A percentile compares a stretch with the other conserved stretches of the same genome.
phyloP scores from a whole-genome alignment of 306 rosid species.

The Inga oerstediana region DNA sequence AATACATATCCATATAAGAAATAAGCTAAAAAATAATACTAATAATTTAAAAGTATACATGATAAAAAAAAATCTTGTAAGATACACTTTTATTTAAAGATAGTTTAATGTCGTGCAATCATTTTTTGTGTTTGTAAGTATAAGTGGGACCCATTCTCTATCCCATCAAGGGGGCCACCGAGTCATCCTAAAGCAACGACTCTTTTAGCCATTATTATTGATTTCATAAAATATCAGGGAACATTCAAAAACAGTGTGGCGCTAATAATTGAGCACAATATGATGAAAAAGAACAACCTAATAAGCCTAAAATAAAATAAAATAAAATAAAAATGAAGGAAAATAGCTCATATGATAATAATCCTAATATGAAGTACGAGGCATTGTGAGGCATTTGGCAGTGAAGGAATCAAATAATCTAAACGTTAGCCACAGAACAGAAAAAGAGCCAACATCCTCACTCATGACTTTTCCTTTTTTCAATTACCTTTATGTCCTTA shows the following conservation, averaged over 20 bases:
- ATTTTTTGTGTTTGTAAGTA: background rate
- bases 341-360: constrained; percentile 19
- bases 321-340: constrained; percentile 10
- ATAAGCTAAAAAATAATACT: no score
- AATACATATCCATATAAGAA: no score
- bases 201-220: constrained; percentile 36
- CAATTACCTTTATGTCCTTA: constrained; percentile 77
- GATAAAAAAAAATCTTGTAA: background rate
- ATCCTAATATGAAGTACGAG: background rate
- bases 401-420: constrained; percentile 15
- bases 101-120: background rate
- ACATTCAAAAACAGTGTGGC: constrained; percentile 29
- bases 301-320: constrained; percentile 16
- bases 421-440: constrained; percentile 32
- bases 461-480: constrained; percentile 41
- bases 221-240: constrained; percentile 30
- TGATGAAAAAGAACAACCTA: constrained; percentile 27
- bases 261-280: constrained; percentile 38
- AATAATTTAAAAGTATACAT: no score
- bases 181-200: constrained; percentile 44
- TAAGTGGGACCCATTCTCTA: background rate
- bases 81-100: background rate
- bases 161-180: constrained; percentile 22
- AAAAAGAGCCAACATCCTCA: constrained; percentile 54
- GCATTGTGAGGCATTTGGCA: constrained; percentile 19